phyloP scores from a whole-genome alignment of 371 early-diverging fungal species.

The Zychaea mexicana region DNA sequence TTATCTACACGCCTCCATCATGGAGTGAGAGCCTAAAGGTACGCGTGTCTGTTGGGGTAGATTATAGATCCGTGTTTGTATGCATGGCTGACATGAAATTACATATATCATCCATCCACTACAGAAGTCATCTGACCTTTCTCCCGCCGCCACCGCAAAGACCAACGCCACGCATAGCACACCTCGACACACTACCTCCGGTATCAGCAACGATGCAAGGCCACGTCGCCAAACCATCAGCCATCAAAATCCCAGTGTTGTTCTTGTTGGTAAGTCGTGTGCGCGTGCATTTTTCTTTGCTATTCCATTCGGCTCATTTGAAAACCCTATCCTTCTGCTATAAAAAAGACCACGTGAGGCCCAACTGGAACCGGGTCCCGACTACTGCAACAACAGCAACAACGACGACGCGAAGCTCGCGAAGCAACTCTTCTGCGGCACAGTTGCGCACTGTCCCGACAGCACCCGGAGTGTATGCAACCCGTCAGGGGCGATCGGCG shows the following conservation, averaged over 20 bases:
- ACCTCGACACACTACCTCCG: slow-evolving; percentile 43
- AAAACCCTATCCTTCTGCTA: neutral
- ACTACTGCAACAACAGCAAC: neutral
- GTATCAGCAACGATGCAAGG: slow-evolving; percentile 20
- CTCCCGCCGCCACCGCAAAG: neutral
- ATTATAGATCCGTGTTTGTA: neutral
- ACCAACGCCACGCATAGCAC: neutral
- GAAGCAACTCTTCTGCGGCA: slow-evolving; percentile 7
- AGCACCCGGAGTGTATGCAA: slow-evolving; percentile 1
- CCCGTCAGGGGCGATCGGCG: slow-evolving; percentile 44
- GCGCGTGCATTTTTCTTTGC: neutral
- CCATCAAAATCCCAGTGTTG: slow-evolving; percentile 67
- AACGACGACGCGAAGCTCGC: neutral
- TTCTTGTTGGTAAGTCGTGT: slow-evolving; percentile 65
- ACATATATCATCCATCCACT: neutral
- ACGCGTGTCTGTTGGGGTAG: too few relatives aligned
- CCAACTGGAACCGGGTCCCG: slow-evolving; percentile 52
- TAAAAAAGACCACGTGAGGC: slow-evolving; percentile 74
- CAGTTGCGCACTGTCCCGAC: slow-evolving; percentile 9
- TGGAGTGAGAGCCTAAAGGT: slow-evolving; percentile 7
- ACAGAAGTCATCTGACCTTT: neutral
- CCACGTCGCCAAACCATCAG: slow-evolving; percentile 61
- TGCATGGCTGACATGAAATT: neutral
- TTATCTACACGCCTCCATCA: slow-evolving; percentile 66
- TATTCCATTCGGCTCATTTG: neutral